Percentiles rank a stretch among this genome's conserved stretches.
Evolutionary conservation across 148 eudicot genomes (phyloP).

Genomic region (Rhododendron mucronatum): DNA sequence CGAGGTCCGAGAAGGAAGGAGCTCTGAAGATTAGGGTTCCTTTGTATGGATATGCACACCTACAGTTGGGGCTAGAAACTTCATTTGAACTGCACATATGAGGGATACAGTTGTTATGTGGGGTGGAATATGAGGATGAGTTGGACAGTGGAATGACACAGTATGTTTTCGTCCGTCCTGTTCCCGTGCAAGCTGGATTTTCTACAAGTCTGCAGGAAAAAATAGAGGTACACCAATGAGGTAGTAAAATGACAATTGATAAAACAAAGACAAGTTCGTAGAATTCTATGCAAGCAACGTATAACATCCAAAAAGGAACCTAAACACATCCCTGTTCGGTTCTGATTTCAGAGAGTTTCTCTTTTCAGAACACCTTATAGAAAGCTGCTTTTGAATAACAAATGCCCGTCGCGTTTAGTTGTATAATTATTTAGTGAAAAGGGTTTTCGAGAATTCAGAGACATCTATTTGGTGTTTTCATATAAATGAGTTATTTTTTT

Average conservation of each 20-base stretch:
- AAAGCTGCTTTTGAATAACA: neutral
- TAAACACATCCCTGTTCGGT: neutral
- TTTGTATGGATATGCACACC: conserved; percentile 63
- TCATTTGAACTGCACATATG: conserved; percentile 31
- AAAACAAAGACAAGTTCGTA: neutral
- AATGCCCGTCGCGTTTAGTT: neutral
- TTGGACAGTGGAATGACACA: conserved; percentile 28
- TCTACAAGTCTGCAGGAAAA: conserved; percentile 47
- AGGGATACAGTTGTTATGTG: conserved; percentile 34
- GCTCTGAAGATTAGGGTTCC: conserved; percentile 59
- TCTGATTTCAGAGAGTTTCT: neutral
- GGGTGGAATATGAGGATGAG: conserved; percentile 37
- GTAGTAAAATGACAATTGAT: neutral
- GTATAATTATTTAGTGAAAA: neutral
- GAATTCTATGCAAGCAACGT: neutral
- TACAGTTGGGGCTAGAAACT: conserved; percentile 66
- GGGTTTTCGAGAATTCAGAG: neutral
- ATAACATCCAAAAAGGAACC: neutral
- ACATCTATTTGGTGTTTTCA: neutral
- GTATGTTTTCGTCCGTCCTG: conserved; percentile 16
- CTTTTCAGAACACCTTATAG: neutral
- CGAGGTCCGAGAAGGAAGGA: conserved; percentile 55
- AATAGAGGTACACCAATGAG: neutral
- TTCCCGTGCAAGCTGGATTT: conserved; percentile 45
- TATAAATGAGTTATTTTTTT: neutral